These are phyloP conservation scores for Ceratobasidium theobromae DNA, from an alignment of 1,284 basidiomycete species.

Conservation along the genomic window DNA sequence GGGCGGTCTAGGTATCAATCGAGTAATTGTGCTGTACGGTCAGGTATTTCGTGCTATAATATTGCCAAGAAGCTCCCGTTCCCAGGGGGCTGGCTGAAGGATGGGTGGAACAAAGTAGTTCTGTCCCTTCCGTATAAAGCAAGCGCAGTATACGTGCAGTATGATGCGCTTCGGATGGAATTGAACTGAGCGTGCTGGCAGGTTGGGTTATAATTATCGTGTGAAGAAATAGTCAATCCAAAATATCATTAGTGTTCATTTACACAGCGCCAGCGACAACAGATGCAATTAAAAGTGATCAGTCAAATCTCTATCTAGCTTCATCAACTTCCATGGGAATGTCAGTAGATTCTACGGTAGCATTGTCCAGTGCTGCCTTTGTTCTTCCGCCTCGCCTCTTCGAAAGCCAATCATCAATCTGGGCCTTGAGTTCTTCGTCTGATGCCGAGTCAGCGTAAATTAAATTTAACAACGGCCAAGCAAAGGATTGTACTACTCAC, in stretches of 20 bases:
- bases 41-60: conserved; percentile 39
- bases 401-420: conserved; percentile 61
- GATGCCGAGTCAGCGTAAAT: not conserved
- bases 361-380: conserved; percentile 16
- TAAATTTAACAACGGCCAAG: not conserved
- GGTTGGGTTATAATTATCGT: not conserved
- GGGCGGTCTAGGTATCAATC: conserved; percentile 36
- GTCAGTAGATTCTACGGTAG: not conserved
- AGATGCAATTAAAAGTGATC: not conserved
- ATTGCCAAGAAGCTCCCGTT: conserved; percentile 37
- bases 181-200: not conserved
- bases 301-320: not conserved
- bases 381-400: conserved; percentile 45
- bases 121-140: conserved; percentile 40
- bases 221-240: not conserved
- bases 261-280: not conserved
- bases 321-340: conserved; percentile 27
- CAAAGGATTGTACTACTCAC: conserved; percentile 47
- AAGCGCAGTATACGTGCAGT: conserved; percentile 37
- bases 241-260: conserved; percentile 3
- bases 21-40: conserved; percentile 39
- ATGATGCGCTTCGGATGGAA: conserved; percentile 40
- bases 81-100: conserved; percentile 35
- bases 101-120: conserved; percentile 37
- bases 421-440: conserved; percentile 63